Base-by-base conservation (phyloP, 1,284 basidiomycete species). In the Ustilago vetiveriae region DNA sequence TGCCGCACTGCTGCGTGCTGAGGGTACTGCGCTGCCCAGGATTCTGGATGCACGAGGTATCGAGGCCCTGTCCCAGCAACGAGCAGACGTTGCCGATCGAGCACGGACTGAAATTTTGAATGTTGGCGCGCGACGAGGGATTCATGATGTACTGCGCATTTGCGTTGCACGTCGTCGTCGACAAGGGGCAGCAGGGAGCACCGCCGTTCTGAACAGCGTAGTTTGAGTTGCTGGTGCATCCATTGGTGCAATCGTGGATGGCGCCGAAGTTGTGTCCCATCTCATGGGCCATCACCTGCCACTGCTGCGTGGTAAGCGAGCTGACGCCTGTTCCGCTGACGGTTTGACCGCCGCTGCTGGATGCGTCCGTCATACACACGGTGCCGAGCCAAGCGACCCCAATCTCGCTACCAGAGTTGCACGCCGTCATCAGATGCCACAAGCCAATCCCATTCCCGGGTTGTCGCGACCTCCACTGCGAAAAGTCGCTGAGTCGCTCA, bases 381-480 rank as follows among this genome's bases (percentile, higher is more conserved):
- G 77, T 78, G 19, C 76, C 76, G 10, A 78, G 55, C 92, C 92
- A 95, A 4, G 92, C 92, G 51, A 94, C 92, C 30, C 92, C 92
- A 47, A 94, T 90, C 83, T 94, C 92, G 62, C 88, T 87, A 35
- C 90, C 90, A 6, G 90, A 90, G 14, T 90, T 88, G 82, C 92
- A 92, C 17, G 90, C 90, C 66, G 90, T 92, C 89, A 94, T 90
- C 13, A 96, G 84, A 84, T 94, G 92, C 91, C 92, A 94, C 23
- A 96, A 85, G 1, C 92, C 93, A 16, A 87, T 87, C 30, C 87
- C 86, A 78, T 92, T 90, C 33, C 64, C 82, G n/a, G 87, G 87
- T 72, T 89, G 88, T 51, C 84, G 78, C 0, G 91, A 91, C 62
- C 92, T 85, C 92, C 92, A 95, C 51, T 88, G 84, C 17, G 90